A percentile compares a stretch with the other conserved stretches of the same genome.
Evolutionary conservation across 2,329 filamentous ascomycete genomes (phyloP).

Genomic region (Venturia asperata): DNA sequence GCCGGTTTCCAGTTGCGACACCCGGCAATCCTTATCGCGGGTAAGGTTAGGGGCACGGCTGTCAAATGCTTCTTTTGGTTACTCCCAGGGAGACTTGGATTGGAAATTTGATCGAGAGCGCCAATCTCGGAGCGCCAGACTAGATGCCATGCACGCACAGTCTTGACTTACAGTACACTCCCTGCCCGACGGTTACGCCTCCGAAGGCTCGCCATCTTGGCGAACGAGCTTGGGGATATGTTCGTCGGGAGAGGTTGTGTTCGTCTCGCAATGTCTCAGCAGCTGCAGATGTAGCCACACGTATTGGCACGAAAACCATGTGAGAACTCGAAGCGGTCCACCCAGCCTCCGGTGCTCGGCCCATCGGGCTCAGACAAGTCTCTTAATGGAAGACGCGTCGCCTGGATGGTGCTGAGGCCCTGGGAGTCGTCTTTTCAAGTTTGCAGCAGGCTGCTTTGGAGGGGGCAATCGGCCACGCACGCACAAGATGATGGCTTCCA

Average conservation of each 20-base stretch:
- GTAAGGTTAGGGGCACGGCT: conserved; percentile 5
- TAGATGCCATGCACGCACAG: background rate
- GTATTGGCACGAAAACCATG: too few species aligned
- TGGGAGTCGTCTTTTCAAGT: background rate
- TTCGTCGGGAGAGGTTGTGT: background rate
- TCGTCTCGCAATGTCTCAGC: conserved; percentile 13
- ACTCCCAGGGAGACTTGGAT: too few species aligned
- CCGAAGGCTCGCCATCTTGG: background rate
- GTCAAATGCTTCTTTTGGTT: conserved; percentile 1
- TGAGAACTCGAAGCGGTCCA: too few species aligned
- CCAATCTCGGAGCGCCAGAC: conserved; percentile 1
- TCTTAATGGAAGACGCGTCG: background rate
- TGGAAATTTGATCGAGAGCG: conserved; percentile 1
- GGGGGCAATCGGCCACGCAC: background rate
- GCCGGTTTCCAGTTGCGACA: background rate
- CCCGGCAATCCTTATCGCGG: conserved; percentile 6
- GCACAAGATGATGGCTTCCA: background rate
- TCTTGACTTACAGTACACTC: too few species aligned
- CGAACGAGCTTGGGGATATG: background rate
- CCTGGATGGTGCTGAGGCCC: background rate
- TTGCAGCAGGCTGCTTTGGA: background rate
- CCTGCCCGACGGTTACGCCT: background rate
- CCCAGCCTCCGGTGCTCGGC: background rate
- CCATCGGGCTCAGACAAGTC: background rate
- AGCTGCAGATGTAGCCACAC: background rate